Evolutionary conservation across 2,329 filamentous ascomycete genomes (phyloP).

Genomic region (Cryphonectria nitschkei): DNA sequence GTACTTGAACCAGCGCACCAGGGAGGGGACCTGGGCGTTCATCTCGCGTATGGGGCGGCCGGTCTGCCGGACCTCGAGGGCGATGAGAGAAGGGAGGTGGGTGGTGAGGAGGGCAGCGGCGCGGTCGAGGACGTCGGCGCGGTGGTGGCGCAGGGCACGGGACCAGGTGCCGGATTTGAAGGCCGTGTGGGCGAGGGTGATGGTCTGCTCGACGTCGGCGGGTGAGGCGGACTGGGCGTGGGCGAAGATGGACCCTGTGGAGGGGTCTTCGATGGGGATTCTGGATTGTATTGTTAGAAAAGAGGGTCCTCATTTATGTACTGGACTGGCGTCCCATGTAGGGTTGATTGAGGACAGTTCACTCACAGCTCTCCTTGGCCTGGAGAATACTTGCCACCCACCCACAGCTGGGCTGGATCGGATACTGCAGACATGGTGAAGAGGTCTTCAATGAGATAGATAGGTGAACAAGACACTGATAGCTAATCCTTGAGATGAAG

Average conservation of each 20-base stretch:
- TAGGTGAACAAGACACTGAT: not conserved
- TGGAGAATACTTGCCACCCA: constrained; percentile 27
- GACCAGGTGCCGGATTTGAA: constrained; percentile 62
- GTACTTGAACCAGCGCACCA: constrained; percentile 73
- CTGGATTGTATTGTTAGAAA: constrained; percentile 22
- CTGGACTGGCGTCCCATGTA: no score
- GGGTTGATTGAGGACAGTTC: not conserved
- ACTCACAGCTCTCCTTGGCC: constrained; percentile 32
- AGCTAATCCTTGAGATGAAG: not conserved
- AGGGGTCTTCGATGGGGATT: constrained; percentile 35
- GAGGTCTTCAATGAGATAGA: not conserved
- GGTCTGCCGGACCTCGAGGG: constrained; percentile 68
- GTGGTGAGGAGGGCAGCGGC: constrained; percentile 58
- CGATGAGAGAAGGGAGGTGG: constrained; percentile 59
- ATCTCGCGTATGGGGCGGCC: constrained; percentile 72
- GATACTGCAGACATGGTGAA: not conserved
- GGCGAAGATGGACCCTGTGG: constrained; percentile 35
- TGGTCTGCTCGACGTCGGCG: constrained; percentile 46
- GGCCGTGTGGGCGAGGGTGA: constrained; percentile 46
- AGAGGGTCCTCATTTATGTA: not conserved
- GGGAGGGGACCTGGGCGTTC: constrained; percentile 67
- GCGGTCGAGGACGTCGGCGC: constrained; percentile 65
- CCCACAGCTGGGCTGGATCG: constrained; percentile 29
- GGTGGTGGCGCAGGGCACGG: constrained; percentile 55
- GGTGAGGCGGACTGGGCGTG: constrained; percentile 49